Evolutionary conservation across 2,329 filamentous ascomycete species (phyloP), one percentile per base, ranked within the genome.

Genomic region (Coniochaeta sp.): DNA sequence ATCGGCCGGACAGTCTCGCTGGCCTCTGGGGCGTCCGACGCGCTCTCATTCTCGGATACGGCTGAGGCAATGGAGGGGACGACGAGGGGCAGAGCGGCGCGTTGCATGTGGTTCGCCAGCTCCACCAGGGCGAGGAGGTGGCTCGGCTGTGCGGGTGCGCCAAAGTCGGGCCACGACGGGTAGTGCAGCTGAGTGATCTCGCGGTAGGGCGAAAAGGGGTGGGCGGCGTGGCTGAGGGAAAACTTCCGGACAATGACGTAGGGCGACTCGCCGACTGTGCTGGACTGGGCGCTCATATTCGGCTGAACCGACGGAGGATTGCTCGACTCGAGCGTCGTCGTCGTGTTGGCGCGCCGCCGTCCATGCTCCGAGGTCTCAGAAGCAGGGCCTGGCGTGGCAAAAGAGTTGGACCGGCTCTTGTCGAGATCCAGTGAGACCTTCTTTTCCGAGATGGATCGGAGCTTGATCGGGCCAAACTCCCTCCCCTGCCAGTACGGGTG

Each of bases 151-250:
- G 94, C 91, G 0, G 92, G 92, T 0, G 91, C 87, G 18, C 94
- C 94, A 67, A 97, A 96, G 63, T 99, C 94, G 0, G 94, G 94
- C 94, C 94, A 99, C n/a, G 87, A 85, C 0, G 90, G 84, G 66
- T 96, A 97, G 64, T 97, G 91, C 13, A 99, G 74, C 60, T 99
- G 94, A 0, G 91, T 96, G 55, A 99, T 86, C 67, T 97, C 91
- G 22, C 92, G 87, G 58, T 96, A 86, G 0, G 90, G 88, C 18
- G 83, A 82, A 63, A 96, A 96, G 0, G 92, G 91, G 53, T 87
- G 80, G 1, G 80, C 74, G 2, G 82, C 73, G 64, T 97, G 89
- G 1, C 84, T 85, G 26, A 99, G 72, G 0, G 88, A 86, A 62
- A 97, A 94, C 65, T 94, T 94, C 45, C 94, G 86, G 35, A 97